Percentiles rank a stretch among this genome's conserved stretches.
phyloP scores from a whole-genome alignment of 768 basidiomycete species.

The Boletus patriciae region DNA sequence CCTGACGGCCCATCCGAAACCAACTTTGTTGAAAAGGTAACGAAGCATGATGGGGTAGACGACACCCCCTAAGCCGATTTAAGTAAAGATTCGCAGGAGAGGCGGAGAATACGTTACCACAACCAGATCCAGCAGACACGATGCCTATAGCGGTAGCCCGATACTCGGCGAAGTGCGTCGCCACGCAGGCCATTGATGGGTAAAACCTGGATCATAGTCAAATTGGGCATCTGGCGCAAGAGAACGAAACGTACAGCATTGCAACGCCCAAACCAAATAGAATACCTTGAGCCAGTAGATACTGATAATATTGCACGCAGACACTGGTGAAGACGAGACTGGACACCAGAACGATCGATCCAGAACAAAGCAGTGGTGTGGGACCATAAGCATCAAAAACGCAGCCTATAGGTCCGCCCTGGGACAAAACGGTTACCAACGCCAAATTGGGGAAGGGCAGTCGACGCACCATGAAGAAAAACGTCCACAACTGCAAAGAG shows the following conservation, averaged over 20 bases:
- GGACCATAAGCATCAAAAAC: slow-evolving; percentile 64
- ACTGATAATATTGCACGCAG: slow-evolving; percentile 57
- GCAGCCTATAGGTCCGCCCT: slow-evolving; percentile 65
- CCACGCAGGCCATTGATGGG: slow-evolving; percentile 63
- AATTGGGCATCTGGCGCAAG: slow-evolving; percentile 1
- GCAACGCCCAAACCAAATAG: slow-evolving; percentile 67
- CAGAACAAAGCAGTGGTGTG: slow-evolving; percentile 48
- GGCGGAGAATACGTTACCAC: slow-evolving; percentile 40
- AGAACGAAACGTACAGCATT: slow-evolving; percentile 49
- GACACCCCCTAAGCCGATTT: slow-evolving; percentile 53
- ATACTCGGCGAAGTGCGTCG: slow-evolving; percentile 63
- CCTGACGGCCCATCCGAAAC: slow-evolving; percentile 64
- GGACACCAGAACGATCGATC: slow-evolving; percentile 47
- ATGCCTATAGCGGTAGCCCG: slow-evolving; percentile 74
- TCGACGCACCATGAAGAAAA: slow-evolving; percentile 63
- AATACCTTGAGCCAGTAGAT: slow-evolving; percentile 60
- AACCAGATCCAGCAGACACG: slow-evolving; percentile 66
- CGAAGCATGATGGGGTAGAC: slow-evolving; percentile 67
- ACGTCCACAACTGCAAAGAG: slow-evolving; percentile 64
- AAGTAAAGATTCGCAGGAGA: slow-evolving; percentile 21
- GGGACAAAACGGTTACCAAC: slow-evolving; percentile 4
- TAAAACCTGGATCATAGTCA: slow-evolving; percentile 53
- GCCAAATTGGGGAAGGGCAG: neutral
- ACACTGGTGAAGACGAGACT: slow-evolving; percentile 64
- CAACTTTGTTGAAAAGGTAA: slow-evolving; percentile 51